Conservation (phyloP, 2,329 filamentous ascomycete species). For the Sarocladium brachiariae region DNA sequence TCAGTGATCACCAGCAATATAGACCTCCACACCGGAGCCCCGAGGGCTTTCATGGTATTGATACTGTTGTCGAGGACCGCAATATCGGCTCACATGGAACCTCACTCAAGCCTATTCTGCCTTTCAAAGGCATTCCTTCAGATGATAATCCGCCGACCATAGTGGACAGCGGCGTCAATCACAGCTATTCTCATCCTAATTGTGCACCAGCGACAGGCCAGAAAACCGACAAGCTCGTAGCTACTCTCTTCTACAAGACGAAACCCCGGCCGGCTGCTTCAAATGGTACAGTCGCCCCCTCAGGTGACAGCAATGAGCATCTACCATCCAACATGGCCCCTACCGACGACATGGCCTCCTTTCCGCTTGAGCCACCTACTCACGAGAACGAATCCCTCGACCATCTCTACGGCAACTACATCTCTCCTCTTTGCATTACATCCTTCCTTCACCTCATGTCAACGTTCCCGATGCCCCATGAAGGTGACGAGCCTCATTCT, state of each 20-base stretch:
- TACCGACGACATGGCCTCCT: conserved; percentile 49
- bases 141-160: conserved; percentile 52
- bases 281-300: conserved; percentile 12
- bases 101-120: conserved; percentile 34
- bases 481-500: conserved; percentile 47
- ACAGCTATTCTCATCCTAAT: conserved; percentile 57
- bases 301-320: conserved; percentile 27
- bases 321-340: conserved; percentile 51
- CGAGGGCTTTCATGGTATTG: conserved; percentile 54
- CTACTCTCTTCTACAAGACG: conserved; percentile 58
- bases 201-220: conserved; percentile 47
- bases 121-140: conserved; percentile 55
- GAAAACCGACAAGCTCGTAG: conserved; percentile 46
- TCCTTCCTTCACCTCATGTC: conserved; percentile 62
- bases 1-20: conserved; percentile 58
- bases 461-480: conserved; percentile 48
- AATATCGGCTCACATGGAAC: conserved; percentile 27
- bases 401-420: conserved; percentile 58
- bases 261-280: conserved; percentile 23
- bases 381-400: conserved; percentile 51
- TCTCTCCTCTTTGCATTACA: conserved; percentile 58
- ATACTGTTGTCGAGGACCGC: conserved; percentile 56
- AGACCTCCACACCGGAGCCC: conserved; percentile 43
- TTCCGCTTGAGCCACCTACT: conserved; percentile 53
- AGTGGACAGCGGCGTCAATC: conserved; percentile 55